A percentile compares a stretch with the other conserved stretches of the same genome.
These are phyloP conservation scores for Schwanniomyces pseudopolymorphus DNA, from an alignment of 805 yeast species.

Conservation along the genomic window DNA sequence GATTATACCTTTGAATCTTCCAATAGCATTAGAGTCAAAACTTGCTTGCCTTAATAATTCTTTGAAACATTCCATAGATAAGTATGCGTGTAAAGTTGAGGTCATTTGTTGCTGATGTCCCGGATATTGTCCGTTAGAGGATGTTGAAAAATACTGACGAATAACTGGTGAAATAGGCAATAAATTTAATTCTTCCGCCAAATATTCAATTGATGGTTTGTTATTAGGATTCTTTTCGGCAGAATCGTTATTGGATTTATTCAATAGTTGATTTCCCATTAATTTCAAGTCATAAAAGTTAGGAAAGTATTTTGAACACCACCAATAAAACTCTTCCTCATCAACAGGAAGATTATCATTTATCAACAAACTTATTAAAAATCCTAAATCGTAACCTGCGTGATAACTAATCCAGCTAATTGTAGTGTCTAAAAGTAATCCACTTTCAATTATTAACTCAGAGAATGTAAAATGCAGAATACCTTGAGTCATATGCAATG, in stretches of 20 bases:
- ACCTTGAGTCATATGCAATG: constrained; percentile 70
- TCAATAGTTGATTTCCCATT: constrained; percentile 37
- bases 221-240: constrained; percentile 14
- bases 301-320: constrained; percentile 75
- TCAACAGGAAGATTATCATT: constrained; percentile 77
- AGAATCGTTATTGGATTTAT: constrained; percentile 16
- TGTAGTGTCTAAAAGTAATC: constrained; percentile 68
- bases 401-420: constrained; percentile 92
- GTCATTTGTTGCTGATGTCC: constrained; percentile 38
- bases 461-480: constrained; percentile 80
- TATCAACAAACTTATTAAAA: constrained; percentile 71
- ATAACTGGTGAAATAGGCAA: constrained; percentile 58
- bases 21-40: constrained; percentile 18
- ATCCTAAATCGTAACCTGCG: constrained; percentile 93
- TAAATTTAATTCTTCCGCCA: constrained; percentile 67
- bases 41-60: constrained; percentile 43
- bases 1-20: constrained; percentile 48
- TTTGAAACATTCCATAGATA: constrained; percentile 64
- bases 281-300: constrained; percentile 78
- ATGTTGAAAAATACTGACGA: constrained; percentile 35
- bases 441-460: constrained; percentile 81
- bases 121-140: constrained; percentile 15
- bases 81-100: constrained; percentile 59
- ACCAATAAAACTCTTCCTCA: constrained; percentile 72
- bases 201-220: constrained; percentile 54